phyloP scores from a whole-genome alignment of 495 filamentous ascomycete genomes.

The Lentithecium fluviatile region DNA sequence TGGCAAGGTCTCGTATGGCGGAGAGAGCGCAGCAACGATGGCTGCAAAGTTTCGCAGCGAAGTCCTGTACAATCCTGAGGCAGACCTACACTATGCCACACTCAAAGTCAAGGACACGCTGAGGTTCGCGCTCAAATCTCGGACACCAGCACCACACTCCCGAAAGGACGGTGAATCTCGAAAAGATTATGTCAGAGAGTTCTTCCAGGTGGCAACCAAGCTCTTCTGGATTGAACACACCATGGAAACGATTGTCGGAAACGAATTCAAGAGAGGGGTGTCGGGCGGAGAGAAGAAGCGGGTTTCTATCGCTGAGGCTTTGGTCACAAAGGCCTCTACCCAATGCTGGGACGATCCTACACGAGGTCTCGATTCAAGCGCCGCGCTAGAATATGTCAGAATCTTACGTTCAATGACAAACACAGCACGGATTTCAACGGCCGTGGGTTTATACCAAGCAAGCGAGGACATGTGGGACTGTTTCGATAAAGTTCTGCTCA shows the following conservation, averaged over 20 bases:
- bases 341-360: constrained; percentile 69
- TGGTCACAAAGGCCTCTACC: constrained; percentile 1
- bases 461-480: not conserved
- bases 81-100: constrained; percentile 74
- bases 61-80: constrained; percentile 56
- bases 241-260: constrained; percentile 36
- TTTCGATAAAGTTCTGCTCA: constrained; percentile 42
- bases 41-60: constrained; percentile 62
- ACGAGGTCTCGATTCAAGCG: constrained; percentile 53
- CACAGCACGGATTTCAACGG: not conserved
- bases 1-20: constrained; percentile 66
- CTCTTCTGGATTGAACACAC: constrained; percentile 41
- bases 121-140: constrained; percentile 66
- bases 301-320: constrained; percentile 16
- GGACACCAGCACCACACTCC: constrained; percentile 66
- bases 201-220: constrained; percentile 68
- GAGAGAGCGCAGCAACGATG: constrained; percentile 59
- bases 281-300: constrained; percentile 41
- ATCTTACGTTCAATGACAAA: not conserved
- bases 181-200: constrained; percentile 63
- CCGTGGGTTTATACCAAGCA: constrained; percentile 1
- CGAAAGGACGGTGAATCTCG: constrained; percentile 61
- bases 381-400: constrained; percentile 34
- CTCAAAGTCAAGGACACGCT: constrained; percentile 69
- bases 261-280: constrained; percentile 36